A percentile compares a stretch with the other conserved stretches of the same genome.
Evolutionary conservation across 2,329 filamentous ascomycete genomes (phyloP).

Genomic region (Juglanconis sp.): DNA sequence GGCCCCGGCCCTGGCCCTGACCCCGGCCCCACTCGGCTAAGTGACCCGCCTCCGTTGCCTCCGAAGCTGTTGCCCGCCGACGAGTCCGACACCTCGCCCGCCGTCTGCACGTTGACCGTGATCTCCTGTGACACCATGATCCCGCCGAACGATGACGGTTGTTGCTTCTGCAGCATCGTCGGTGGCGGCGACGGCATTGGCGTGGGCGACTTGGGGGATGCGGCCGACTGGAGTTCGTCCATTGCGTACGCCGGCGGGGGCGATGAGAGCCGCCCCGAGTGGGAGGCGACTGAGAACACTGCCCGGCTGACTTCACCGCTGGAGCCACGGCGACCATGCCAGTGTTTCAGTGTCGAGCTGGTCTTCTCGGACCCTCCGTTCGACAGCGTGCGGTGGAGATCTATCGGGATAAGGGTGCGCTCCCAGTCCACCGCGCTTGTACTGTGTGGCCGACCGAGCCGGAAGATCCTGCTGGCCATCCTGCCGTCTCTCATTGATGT

Average conservation of each 20-base stretch:
- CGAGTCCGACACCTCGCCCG: conserved; percentile 6
- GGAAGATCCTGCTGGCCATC: conserved; percentile 7
- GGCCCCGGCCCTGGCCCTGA: background rate
- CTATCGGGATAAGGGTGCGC: conserved; percentile 27
- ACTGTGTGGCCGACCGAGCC: conserved; percentile 10
- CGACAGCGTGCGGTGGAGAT: conserved; percentile 23
- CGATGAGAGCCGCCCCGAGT: conserved; percentile 15
- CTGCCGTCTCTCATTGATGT: conserved; percentile 4
- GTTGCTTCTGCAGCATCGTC: background rate
- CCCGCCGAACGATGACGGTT: conserved; percentile 41
- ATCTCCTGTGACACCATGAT: conserved; percentile 64
- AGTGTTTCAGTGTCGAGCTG: conserved; percentile 32
- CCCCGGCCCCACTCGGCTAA: background rate
- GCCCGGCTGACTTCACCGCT: conserved; percentile 15
- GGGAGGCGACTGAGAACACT: conserved; percentile 10
- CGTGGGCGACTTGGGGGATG: background rate
- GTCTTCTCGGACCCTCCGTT: conserved; percentile 27
- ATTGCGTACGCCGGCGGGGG: conserved; percentile 12
- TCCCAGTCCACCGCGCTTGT: conserved; percentile 26
- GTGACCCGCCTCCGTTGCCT: conserved; percentile 9
- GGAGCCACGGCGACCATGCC: conserved; percentile 22
- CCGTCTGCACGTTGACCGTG: conserved; percentile 45
- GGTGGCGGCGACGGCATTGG: conserved; percentile 3
- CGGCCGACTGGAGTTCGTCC: conserved; percentile 3
- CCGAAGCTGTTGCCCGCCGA: conserved; percentile 24